phyloP scores from a whole-genome alignment of 2,329 filamentous ascomycete genomes.

The Drechmeria coniospora region DNA sequence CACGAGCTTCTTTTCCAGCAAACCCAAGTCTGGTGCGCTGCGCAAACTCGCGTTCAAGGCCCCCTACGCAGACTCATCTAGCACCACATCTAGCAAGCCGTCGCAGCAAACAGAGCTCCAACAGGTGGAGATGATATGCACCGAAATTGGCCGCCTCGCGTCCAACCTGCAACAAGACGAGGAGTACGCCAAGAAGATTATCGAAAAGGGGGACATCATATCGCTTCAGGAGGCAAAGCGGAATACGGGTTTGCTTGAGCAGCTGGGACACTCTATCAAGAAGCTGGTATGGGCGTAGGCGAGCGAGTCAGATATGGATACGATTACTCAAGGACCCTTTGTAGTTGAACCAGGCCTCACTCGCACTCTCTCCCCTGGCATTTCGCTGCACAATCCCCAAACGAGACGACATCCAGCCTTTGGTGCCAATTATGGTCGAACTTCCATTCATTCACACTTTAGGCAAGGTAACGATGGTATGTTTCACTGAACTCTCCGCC shows the following conservation, averaged over 20 bases:
- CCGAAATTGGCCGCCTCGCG: conserved; percentile 59
- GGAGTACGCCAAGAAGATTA: conserved; percentile 28
- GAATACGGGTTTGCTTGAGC: conserved; percentile 74
- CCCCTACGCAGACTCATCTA: conserved; percentile 35
- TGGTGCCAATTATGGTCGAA: no score
- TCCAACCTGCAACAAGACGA: conserved; percentile 28
- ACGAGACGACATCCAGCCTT: no score
- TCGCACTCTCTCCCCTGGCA: no score
- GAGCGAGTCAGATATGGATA: no score
- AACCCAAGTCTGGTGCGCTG: conserved; percentile 15
- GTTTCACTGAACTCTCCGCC: no score
- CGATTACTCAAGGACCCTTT: no score
- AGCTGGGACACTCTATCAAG: conserved; percentile 80
- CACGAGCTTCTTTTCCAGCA: conserved; percentile 26
- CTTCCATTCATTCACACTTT: no score
- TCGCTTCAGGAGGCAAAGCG: conserved; percentile 71
- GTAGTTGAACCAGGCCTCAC: no score
- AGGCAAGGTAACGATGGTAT: no score
- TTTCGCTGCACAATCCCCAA: no score
- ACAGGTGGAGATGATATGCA: conserved; percentile 49
- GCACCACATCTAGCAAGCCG: conserved; percentile 33
- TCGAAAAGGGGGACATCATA: conserved; percentile 58
- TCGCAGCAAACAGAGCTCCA: conserved; percentile 36
- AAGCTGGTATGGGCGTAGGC: conserved; percentile 76
- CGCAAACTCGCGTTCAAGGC: conserved; percentile 40